Conservation (phyloP, 176 grass and related monocot genomes). For the Triticum timopheevii region DNA sequence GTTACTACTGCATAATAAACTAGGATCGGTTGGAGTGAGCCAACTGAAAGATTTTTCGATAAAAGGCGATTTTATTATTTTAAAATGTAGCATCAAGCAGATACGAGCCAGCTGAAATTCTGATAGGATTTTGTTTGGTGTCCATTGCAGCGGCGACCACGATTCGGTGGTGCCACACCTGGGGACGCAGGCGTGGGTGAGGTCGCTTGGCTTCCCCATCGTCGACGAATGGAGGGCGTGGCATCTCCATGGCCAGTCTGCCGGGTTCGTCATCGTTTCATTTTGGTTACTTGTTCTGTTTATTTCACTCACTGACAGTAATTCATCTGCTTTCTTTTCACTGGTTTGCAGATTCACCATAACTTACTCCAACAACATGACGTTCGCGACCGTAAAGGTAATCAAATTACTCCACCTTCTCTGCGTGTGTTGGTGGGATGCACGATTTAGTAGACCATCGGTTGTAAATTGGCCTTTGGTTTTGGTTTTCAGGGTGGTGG, state of each 20-base stretch:
- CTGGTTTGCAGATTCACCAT: conserved; percentile 28
- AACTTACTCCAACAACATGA: conserved; percentile 44
- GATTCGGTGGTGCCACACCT: conserved; percentile 35
- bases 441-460: neutral
- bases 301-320: neutral
- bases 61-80: no score
- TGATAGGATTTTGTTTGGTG: no score
- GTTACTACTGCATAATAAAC: neutral
- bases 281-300: neutral
- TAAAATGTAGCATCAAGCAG: no score
- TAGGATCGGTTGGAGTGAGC: neutral
- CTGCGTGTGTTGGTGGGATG: neutral
- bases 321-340: neutral
- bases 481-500: neutral
- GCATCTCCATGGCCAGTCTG: conserved; percentile 49
- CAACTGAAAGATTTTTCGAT: no score
- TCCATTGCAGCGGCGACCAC: conserved; percentile 47
- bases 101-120: no score
- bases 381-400: conserved; percentile 41
- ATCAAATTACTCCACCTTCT: neutral
- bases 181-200: conserved; percentile 56
- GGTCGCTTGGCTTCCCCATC: conserved; percentile 46
- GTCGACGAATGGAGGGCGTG: conserved; percentile 46
- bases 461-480: no score
- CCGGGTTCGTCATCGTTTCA: neutral